Percentiles rank a stretch among this genome's conserved stretches.
Evolutionary conservation across 2,329 filamentous ascomycete species (phyloP).

Genomic region (Penicillium griseofulvum): DNA sequence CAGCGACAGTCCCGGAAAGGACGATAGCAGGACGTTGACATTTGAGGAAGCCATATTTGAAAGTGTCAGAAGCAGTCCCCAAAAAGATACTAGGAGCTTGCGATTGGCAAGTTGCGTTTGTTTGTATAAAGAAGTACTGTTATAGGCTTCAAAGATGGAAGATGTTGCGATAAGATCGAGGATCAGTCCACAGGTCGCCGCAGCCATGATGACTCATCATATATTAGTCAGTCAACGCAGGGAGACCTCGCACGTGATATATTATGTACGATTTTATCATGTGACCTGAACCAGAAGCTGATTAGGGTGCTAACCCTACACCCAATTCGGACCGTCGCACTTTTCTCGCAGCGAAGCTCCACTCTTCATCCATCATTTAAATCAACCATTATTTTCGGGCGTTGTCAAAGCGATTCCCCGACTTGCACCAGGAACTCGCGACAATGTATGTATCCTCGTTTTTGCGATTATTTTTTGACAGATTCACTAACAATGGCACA

Average conservation of each 20-base stretch:
- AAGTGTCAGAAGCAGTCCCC: background rate
- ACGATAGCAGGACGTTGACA: slow-evolving; percentile 80
- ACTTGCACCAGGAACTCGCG: slow-evolving; percentile 54
- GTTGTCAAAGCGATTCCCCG: slow-evolving; percentile 55
- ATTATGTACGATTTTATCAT: background rate
- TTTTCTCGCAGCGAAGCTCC: slow-evolving; percentile 36
- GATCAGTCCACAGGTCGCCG: background rate
- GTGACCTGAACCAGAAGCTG: slow-evolving; percentile 1
- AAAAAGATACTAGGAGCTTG: background rate
- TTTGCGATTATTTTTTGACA: background rate
- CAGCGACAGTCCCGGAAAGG: slow-evolving; percentile 77
- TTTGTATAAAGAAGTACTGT: background rate
- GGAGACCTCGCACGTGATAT: background rate
- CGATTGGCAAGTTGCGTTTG: background rate
- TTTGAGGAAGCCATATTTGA: slow-evolving; percentile 55
- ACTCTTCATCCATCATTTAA: slow-evolving; percentile 37
- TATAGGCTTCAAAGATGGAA: background rate
- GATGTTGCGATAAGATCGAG: slow-evolving; percentile 19
- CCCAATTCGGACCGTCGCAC: slow-evolving; percentile 36
- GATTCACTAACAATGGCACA: slow-evolving; percentile 38
- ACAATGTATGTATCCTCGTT: slow-evolving; percentile 45
- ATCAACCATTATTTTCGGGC: slow-evolving; percentile 36
- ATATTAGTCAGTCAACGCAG: background rate
- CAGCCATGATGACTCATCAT: background rate
- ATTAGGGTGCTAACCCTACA: slow-evolving; percentile 35